Evolutionary conservation across 1,284 basidiomycete species (phyloP), one percentile per base, ranked within the genome.

Genomic region (Ceratobasidium sp.): DNA sequence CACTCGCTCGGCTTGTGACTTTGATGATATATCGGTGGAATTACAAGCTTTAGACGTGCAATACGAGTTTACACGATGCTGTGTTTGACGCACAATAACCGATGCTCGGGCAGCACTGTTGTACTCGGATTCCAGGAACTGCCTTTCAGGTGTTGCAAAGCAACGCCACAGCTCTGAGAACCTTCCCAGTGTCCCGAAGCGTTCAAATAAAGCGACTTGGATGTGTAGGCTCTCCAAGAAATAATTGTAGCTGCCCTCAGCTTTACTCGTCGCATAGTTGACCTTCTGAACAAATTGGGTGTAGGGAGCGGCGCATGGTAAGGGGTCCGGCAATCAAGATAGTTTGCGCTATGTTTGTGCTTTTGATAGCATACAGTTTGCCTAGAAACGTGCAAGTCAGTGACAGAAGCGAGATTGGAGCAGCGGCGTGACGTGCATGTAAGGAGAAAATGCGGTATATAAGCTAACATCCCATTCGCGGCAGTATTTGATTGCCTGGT

Each of bases 371-470:
- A 27, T 27, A 62, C 34, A 4, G 39, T 22, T 43, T 62, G n/a
- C 37, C 59, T 16, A n/a, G 22, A 27, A 43, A 24, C 22, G 19
- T 27, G 37, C 37, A 43, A 39, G 39, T 14, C 29, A 27, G 22
- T 24, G 51, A 27, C 4, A 43, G 37, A 43, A 41, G 39, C 34
- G 13, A 62, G 7, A n/a, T 37, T 16, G 39, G 11, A 62, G 39
- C 59, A 43, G 34, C 19, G 19, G 37, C 39, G 27, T 27, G 37
- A 41, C 59, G 16, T 62, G 37, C 39, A 62, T 27, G 59, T 5
- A 22, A 6, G 11, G 34, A 43, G 34, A n/a, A 46, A 62, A 39
- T 61, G 58, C 58, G 58, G 58, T n/a, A 61, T 61, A 62, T 62
- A 39, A 27, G 59, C 59, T 22, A 43, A 22, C 34, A 27, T 62